Evolutionary conservation across 2,329 filamentous ascomycete species (phyloP), one percentile per base, ranked within the genome.

Genomic region (Lasiodiplodia theobromae): DNA sequence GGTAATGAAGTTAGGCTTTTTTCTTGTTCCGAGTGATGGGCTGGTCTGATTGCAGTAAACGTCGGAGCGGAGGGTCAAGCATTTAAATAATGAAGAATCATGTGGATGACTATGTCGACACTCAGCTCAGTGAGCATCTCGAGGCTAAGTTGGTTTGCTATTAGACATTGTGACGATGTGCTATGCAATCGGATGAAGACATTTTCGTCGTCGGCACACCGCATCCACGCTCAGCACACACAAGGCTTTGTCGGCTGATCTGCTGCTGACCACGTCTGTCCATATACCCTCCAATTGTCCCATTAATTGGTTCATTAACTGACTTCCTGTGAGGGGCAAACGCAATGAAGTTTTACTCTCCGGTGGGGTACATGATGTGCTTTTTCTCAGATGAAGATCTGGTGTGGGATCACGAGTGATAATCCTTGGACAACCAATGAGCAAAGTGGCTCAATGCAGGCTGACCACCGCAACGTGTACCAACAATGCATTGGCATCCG

Each of bases 201-300:
- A 23, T 38, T 54, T 23, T 21, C 58, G 28, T 38, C n/a, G 8
- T 58, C 63, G 25, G 16, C 11, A 14, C 21, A 5, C 16, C 14
- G 34, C 8, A 44, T 18, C n/a, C 34, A 57, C 5, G 23, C 37
- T 6, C 18, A 28, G 31, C 14, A 34, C 40, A 21, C 34, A 53
- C 18, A 1, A 21, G 7, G 47, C 11, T 16, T 12, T 64, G 60
- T 64, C 60, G 60, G 28, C 60, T 64, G 60, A 52, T 64, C 18
- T n/a, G 18, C 16, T 6, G 18, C 18, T n/a, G n/a, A 21, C n/a
- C 2, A 1, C n/a, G 5, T 14, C 23, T 25, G 11, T 37, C n/a
- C 60, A 37, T 34, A 52, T 38, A n/a, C 28, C 4, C 44, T 16
- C 10, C 12, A 14, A 10, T 12, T 7, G 2, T 4, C 31, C 16